Evolutionary conservation across 768 basidiomycete genomes (phyloP), one percentile per base, ranked within the genome.

Genomic region (Boletus vinaceobasis): DNA sequence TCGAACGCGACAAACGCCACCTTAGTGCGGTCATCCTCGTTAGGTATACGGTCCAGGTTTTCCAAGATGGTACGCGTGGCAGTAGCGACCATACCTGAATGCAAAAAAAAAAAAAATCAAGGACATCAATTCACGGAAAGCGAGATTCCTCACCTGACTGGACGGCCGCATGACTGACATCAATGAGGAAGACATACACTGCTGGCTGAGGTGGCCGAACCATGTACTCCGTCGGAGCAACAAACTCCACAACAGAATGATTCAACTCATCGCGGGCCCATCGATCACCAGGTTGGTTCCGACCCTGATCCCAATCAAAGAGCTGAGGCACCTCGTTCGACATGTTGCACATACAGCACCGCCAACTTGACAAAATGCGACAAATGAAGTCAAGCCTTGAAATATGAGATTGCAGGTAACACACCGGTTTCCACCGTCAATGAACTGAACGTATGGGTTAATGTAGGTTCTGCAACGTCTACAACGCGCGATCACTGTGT

Each of bases 151-250:
- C 59, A 89, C 90, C 90, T 42, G 91, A 91, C 73, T 93, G 89
- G 42, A 99, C 82, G 31, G 96, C 95, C 37, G 85, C 71, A 66
- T 96, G 91, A 66, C 92, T 93, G 60, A 98, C 94, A 66, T 99
- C 97, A 73, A 99, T 90, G 68, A 98, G 82, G 79, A 98, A 97
- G 53, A 96, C 82, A 71, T 96, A 98, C 49, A 97, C 93, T 17
- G 95, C 93, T 6, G 97, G 93, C 71, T 98, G 97, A 49, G 97
- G 97, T 6, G 97, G 88, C 60, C 97, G 89, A 67, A 95, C 96
- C 97, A 98, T 98, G 73, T 99, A 99, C 74, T 99, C 97, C 0
- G 94, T 96, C 7, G 97, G 95, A 1, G 97, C 97, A 50, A 99
- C 90, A 66, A 86, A 99, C 71, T 99, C 97, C 48, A 99, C 92